A percentile compares a stretch with the other conserved stretches of the same genome.
These are phyloP conservation scores for Chaetomium fimeti DNA, from an alignment of 495 filamentous ascomycete species.

Conservation along the genomic window DNA sequence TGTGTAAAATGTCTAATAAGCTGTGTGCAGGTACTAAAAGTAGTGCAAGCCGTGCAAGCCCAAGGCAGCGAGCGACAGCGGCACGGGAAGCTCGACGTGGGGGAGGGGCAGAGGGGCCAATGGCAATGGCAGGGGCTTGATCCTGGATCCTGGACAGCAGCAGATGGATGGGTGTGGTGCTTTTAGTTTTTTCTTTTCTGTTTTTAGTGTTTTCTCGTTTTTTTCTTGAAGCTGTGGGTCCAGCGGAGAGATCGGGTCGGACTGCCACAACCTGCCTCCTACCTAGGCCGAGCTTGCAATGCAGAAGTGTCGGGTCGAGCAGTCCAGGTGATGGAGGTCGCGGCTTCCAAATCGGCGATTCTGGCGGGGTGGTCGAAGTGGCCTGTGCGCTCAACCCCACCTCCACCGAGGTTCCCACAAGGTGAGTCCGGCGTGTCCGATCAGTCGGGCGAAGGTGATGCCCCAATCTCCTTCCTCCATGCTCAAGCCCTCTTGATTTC, in stretches of 20 bases:
- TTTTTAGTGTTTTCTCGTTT: too few relatives aligned
- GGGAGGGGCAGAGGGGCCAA: conserved; percentile 2
- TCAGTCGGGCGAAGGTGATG: too few relatives aligned
- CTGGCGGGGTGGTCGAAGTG: conserved; percentile 12
- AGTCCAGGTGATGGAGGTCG: not conserved
- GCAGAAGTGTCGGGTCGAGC: not conserved
- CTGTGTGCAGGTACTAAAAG: not conserved
- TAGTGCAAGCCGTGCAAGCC: conserved; percentile 3
- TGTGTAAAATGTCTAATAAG: not conserved
- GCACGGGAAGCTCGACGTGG: not conserved
- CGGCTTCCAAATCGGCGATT: not conserved
- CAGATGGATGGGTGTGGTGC: too few relatives aligned
- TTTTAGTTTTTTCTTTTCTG: too few relatives aligned
- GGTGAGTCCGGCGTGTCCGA: not conserved
- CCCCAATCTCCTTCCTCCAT: not conserved
- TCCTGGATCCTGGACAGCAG: not conserved
- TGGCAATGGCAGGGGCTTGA: not conserved
- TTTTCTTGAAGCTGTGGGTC: too few relatives aligned
- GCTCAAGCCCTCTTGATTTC: not conserved
- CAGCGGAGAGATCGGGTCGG: too few relatives aligned
- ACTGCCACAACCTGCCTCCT: too few relatives aligned
- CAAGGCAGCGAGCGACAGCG: not conserved
- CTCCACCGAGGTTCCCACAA: conserved; percentile 9
- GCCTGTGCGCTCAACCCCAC: conserved; percentile 13
- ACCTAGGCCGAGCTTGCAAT: too few relatives aligned